A percentile compares a stretch with the other conserved stretches of the same genome.
Conservation (phyloP, 2,329 filamentous ascomycete species). For the Mycogone perniciosa region DNA sequence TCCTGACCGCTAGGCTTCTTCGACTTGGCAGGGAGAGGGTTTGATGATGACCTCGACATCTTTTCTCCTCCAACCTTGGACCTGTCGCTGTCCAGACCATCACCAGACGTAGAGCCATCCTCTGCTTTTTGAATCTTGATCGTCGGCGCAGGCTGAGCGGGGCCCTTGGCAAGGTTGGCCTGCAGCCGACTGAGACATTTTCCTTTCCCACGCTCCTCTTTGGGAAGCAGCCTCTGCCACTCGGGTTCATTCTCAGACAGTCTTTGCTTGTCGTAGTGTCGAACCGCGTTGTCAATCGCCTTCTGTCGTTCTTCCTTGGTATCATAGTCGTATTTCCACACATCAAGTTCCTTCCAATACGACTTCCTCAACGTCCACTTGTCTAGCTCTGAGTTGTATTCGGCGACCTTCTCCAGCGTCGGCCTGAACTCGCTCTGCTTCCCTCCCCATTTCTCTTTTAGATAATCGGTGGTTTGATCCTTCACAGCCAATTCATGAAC, state of each 20-base stretch:
- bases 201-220: slow-evolving; percentile 51
- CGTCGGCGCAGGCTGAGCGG: slow-evolving; percentile 41
- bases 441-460: slow-evolving; percentile 46
- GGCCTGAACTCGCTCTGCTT: slow-evolving; percentile 47
- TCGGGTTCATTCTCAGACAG: slow-evolving; percentile 49
- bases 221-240: slow-evolving; percentile 56
- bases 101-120: slow-evolving; percentile 36
- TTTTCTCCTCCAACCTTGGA: slow-evolving; percentile 31
- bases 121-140: slow-evolving; percentile 46
- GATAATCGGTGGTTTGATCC: slow-evolving; percentile 43
- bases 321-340: slow-evolving; percentile 55
- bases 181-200: slow-evolving; percentile 57
- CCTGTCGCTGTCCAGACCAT: slow-evolving; percentile 29
- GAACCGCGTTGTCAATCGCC: slow-evolving; percentile 55
- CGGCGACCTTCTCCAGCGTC: slow-evolving; percentile 53
- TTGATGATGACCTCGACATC: slow-evolving; percentile 46
- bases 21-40: slow-evolving; percentile 43
- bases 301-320: slow-evolving; percentile 49
- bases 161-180: slow-evolving; percentile 49
- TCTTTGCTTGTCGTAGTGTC: slow-evolving; percentile 53
- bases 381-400: slow-evolving; percentile 40
- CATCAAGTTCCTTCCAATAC: slow-evolving; percentile 58
- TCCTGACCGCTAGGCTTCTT: slow-evolving; percentile 50
- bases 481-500: slow-evolving; percentile 56
- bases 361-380: slow-evolving; percentile 52